Percentiles rank a stretch among this genome's conserved stretches.
phyloP scores from a whole-genome alignment of 805 yeast genomes.

The Yarrowia alimentaria region DNA sequence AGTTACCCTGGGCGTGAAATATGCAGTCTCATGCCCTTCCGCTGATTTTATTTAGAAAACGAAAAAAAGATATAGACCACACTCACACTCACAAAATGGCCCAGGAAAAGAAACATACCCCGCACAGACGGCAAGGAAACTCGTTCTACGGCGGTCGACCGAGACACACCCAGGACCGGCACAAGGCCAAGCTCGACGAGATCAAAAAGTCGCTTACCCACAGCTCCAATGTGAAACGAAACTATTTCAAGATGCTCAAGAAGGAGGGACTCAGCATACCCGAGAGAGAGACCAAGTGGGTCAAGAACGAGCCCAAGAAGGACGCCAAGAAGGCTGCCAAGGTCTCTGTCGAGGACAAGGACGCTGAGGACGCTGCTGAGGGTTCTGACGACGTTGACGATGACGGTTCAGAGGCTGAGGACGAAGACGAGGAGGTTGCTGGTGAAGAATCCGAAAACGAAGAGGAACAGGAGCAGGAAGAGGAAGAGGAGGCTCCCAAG shows the following conservation, averaged over 20 bases:
- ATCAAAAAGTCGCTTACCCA: constrained; percentile 76
- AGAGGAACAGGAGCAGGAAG: constrained; percentile 31
- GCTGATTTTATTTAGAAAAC: constrained; percentile 1
- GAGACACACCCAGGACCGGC: constrained; percentile 22
- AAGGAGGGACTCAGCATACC: constrained; percentile 64
- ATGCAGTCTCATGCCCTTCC: constrained; percentile 17
- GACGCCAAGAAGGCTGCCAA: constrained; percentile 3
- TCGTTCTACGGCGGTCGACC: constrained; percentile 26
- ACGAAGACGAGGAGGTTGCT: not conserved
- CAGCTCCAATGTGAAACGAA: constrained; percentile 75
- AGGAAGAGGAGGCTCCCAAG: constrained; percentile 28
- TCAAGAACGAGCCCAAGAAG: constrained; percentile 21
- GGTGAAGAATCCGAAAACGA: no score
- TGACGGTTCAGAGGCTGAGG: constrained; percentile 12
- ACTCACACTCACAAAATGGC: constrained; percentile 2
- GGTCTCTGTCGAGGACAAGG: constrained; percentile 23
- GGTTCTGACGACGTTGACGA: not conserved
- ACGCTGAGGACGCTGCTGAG: not conserved
- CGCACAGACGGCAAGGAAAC: constrained; percentile 14
- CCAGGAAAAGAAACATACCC: constrained; percentile 1
- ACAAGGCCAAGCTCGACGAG: constrained; percentile 46
- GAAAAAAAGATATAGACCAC: not conserved
- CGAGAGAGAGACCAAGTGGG: constrained; percentile 38
- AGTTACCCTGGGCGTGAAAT: constrained; percentile 17
- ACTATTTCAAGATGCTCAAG: constrained; percentile 74